phyloP scores from a whole-genome alignment of 2,329 filamentous ascomycete genomes.

The Hypoxylon sp. region DNA sequence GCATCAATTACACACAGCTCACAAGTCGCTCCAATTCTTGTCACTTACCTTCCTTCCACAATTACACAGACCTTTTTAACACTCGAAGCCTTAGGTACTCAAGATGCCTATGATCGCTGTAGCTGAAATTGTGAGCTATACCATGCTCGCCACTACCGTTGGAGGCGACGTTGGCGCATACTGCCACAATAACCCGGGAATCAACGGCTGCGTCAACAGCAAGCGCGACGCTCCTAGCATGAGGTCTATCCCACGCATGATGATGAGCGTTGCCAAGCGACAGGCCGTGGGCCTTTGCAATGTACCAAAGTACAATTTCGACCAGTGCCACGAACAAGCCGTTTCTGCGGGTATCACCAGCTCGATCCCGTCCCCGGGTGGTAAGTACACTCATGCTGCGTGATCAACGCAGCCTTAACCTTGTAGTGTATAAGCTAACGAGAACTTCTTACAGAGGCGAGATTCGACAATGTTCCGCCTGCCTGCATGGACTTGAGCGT shows the following conservation, averaged over 20 bases:
- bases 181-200: too few relatives aligned
- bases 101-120: too few relatives aligned
- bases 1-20: too few relatives aligned
- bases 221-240: not conserved
- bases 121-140: too few relatives aligned
- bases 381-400: not conserved
- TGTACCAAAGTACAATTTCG: constrained; percentile 1
- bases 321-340: not conserved
- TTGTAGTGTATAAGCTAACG: not conserved
- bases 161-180: too few relatives aligned
- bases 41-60: too few relatives aligned
- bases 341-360: not conserved
- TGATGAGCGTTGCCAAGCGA: not conserved
- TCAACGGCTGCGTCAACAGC: too few relatives aligned
- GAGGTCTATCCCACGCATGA: not conserved
- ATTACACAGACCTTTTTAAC: too few relatives aligned
- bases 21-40: too few relatives aligned
- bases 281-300: not conserved
- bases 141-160: too few relatives aligned
- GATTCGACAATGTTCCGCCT: not conserved
- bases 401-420: not conserved
- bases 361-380: not conserved
- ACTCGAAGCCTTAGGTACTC: too few relatives aligned
- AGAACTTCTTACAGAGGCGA: not conserved
- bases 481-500: not conserved